Percentiles rank a stretch among this genome's conserved stretches.
phyloP scores from a whole-genome alignment of 805 yeast species.

The Kuraishia ogatae region DNA sequence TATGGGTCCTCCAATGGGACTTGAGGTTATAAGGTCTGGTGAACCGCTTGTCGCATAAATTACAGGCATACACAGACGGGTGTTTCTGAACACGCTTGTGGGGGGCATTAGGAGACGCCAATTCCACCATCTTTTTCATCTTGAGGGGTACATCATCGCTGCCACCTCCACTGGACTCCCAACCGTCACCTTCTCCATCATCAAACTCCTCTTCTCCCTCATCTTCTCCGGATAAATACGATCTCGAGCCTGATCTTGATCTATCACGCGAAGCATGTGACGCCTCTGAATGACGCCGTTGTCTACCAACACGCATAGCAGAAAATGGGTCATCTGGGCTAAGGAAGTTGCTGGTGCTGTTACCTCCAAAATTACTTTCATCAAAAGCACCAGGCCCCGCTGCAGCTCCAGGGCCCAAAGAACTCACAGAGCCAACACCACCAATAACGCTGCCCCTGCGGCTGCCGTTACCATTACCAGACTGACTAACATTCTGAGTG shows the following conservation, averaged over 20 bases:
- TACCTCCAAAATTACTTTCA: slow-evolving; percentile 22
- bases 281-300: slow-evolving; percentile 18
- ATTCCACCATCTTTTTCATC: slow-evolving; percentile 54
- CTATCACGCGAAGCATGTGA: slow-evolving; percentile 18
- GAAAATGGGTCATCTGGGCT: slow-evolving; percentile 20
- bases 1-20: slow-evolving; percentile 86
- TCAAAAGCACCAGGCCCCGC: neutral
- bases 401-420: slow-evolving; percentile 2
- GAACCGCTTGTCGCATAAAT: slow-evolving; percentile 76
- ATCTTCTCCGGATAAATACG: slow-evolving; percentile 14
- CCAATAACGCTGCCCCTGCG: slow-evolving; percentile 6
- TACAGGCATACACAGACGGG: slow-evolving; percentile 67
- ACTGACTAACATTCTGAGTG: neutral
- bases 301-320: slow-evolving; percentile 31
- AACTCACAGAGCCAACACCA: too few relatives aligned
- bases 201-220: slow-evolving; percentile 19
- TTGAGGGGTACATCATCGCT: slow-evolving; percentile 17
- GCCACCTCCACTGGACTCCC: slow-evolving; percentile 5
- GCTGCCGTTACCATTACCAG: slow-evolving; percentile 5
- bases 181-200: slow-evolving; percentile 12
- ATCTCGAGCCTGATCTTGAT: slow-evolving; percentile 24
- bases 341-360: slow-evolving; percentile 14
- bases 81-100: slow-evolving; percentile 57
- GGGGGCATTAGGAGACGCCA: slow-evolving; percentile 49
- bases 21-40: slow-evolving; percentile 91